These are phyloP conservation scores for Fusarium succisae DNA, from an alignment of 2,329 filamentous ascomycete genomes.

Conservation along the genomic window DNA sequence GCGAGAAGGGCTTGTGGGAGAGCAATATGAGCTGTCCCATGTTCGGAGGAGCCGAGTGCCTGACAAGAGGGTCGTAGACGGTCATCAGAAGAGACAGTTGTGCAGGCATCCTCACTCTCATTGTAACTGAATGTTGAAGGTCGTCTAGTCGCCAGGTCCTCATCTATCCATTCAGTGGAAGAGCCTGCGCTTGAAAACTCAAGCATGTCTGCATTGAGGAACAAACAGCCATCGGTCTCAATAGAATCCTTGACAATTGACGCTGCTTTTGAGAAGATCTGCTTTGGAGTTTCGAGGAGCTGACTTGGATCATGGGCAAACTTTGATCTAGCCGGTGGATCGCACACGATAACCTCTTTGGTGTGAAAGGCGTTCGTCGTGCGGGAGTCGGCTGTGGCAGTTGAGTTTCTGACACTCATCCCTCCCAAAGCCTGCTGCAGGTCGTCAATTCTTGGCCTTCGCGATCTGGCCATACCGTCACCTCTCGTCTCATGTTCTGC, in stretches of 20 bases:
- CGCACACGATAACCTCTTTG: neutral
- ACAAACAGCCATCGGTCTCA: constrained; percentile 51
- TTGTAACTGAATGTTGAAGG: constrained; percentile 14
- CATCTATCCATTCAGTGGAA: constrained; percentile 17
- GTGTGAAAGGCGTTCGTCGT: neutral
- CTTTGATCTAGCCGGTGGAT: neutral
- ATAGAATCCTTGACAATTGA: constrained; percentile 54
- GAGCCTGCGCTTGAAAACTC: constrained; percentile 18
- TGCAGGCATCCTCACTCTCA: constrained; percentile 16
- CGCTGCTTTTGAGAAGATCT: constrained; percentile 55
- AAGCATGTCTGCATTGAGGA: constrained; percentile 48
- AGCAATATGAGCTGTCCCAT: constrained; percentile 8
- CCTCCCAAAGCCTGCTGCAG: neutral
- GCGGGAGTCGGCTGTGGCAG: neutral
- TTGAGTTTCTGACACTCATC: neutral
- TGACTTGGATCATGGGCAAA: neutral
- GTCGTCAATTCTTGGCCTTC: constrained; percentile 17
- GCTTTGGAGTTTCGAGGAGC: neutral
- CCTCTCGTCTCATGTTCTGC: neutral
- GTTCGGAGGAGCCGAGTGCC: constrained; percentile 19
- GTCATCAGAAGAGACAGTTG: constrained; percentile 18
- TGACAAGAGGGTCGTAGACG: constrained; percentile 13
- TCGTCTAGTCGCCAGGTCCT: constrained; percentile 6
- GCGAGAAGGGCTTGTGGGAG: constrained; percentile 53
- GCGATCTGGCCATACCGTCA: neutral